Conservation (phyloP, 75 land plant genomes). For the Isoetes taiwanensis region DNA sequence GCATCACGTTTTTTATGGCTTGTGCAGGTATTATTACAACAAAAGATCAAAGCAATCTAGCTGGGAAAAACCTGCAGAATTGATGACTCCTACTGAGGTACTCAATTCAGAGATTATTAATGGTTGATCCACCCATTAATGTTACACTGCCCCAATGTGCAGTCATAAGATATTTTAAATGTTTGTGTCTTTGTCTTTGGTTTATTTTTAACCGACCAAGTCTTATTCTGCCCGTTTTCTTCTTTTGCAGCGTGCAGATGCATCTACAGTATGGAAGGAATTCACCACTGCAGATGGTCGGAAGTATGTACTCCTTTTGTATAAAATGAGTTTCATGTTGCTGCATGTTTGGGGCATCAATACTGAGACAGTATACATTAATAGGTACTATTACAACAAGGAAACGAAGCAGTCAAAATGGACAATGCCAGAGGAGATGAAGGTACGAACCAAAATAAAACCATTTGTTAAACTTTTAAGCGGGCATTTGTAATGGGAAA, state of each 20-base stretch:
- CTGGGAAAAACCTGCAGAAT: slow-evolving; percentile 91
- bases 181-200: background rate
- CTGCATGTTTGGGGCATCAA: no score
- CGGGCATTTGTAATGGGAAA: no score
- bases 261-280: slow-evolving; percentile 94
- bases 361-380: background rate
- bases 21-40: slow-evolving; percentile 78
- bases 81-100: slow-evolving; percentile 43
- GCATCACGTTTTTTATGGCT: background rate
- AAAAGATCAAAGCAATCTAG: slow-evolving; percentile 81
- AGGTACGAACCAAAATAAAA: no score
- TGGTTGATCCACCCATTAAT: background rate
- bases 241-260: slow-evolving; percentile 73
- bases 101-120: no score
- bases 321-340: background rate
- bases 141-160: background rate
- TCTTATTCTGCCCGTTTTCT: background rate
- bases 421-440: slow-evolving; percentile 92
- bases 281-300: slow-evolving; percentile 74
- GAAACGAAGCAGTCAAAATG: slow-evolving; percentile 81
- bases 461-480: no score
- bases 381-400: slow-evolving; percentile 93
- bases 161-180: background rate
- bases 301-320: slow-evolving; percentile 37
- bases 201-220: background rate